These are phyloP conservation scores for Kuraishia ogatae DNA, from an alignment of 805 yeast species.

Conservation along the genomic window DNA sequence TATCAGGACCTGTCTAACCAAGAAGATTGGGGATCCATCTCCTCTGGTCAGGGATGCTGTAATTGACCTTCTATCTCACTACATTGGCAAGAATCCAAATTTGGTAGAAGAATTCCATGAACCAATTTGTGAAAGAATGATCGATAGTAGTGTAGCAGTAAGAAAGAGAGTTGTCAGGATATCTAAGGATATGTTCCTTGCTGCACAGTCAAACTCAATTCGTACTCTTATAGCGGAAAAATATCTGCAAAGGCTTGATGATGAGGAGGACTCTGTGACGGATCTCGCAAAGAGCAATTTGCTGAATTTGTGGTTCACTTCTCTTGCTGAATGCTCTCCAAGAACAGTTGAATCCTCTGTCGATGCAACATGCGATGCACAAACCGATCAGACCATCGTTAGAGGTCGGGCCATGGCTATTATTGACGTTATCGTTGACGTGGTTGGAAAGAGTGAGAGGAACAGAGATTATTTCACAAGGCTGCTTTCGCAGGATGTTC, in stretches of 20 bases:
- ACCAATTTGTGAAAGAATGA: constrained; percentile 37
- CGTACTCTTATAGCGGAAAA: constrained; percentile 38
- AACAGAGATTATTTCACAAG: constrained; percentile 35
- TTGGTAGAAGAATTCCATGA: constrained; percentile 39
- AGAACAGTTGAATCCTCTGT: not conserved
- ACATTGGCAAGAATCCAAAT: constrained; percentile 33
- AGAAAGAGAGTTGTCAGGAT: constrained; percentile 53
- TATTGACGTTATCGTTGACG: constrained; percentile 27
- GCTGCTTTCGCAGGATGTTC: constrained; percentile 36
- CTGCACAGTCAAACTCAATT: constrained; percentile 19
- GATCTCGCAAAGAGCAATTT: constrained; percentile 31
- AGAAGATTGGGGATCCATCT: constrained; percentile 47
- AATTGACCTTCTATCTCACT: constrained; percentile 52
- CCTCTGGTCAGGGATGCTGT: constrained; percentile 73
- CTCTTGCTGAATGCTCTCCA: constrained; percentile 1
- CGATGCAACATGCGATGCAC: not conserved
- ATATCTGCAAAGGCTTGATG: constrained; percentile 50
- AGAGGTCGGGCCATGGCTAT: constrained; percentile 4
- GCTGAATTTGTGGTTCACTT: constrained; percentile 27
- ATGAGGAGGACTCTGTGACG: constrained; percentile 54
- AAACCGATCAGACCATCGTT: not conserved
- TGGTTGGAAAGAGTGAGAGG: constrained; percentile 28
- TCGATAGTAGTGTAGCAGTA: constrained; percentile 57
- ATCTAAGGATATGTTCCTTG: constrained; percentile 36
- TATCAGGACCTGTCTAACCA: constrained; percentile 44